Conservation (phyloP, 2,329 filamentous ascomycete genomes). For the Didymella lethalis region DNA sequence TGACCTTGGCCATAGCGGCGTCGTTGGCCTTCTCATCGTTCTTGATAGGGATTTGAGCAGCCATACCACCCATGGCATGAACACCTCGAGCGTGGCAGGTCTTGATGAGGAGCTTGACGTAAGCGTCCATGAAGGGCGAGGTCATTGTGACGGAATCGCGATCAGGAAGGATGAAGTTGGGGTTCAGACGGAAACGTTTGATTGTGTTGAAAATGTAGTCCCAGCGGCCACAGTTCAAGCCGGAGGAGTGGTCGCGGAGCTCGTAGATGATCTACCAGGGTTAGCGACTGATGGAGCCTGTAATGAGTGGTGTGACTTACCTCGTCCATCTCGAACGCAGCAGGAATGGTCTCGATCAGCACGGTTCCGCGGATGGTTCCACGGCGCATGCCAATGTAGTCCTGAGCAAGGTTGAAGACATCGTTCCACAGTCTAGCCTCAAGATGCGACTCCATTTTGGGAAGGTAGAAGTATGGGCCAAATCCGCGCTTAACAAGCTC, state of each 20-base stretch:
- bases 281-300: slow-evolving; percentile 20
- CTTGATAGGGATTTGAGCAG: slow-evolving; percentile 98
- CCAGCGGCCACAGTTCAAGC: slow-evolving; percentile 98
- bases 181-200: slow-evolving; percentile 98
- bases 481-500: slow-evolving; percentile 84
- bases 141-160: slow-evolving; percentile 95
- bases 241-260: slow-evolving; percentile 93
- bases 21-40: slow-evolving; percentile 90
- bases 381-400: slow-evolving; percentile 86
- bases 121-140: slow-evolving; percentile 96
- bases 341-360: slow-evolving; percentile 95
- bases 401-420: slow-evolving; percentile 93
- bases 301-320: slow-evolving; percentile 34
- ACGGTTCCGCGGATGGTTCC: slow-evolving; percentile 96
- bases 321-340: slow-evolving; percentile 99
- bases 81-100: slow-evolving; percentile 96
- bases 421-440: slow-evolving; percentile 99
- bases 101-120: slow-evolving; percentile 96
- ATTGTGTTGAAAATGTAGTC: slow-evolving; percentile 99
- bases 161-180: slow-evolving; percentile 91
- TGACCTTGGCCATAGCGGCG: slow-evolving; percentile 89
- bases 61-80: slow-evolving; percentile 99
- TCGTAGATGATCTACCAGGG: slow-evolving; percentile 86
- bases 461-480: slow-evolving; percentile 97
- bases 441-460: slow-evolving; percentile 97